Conservation (phyloP, 495 filamentous ascomycete species). For the Podospora tetraspora region DNA sequence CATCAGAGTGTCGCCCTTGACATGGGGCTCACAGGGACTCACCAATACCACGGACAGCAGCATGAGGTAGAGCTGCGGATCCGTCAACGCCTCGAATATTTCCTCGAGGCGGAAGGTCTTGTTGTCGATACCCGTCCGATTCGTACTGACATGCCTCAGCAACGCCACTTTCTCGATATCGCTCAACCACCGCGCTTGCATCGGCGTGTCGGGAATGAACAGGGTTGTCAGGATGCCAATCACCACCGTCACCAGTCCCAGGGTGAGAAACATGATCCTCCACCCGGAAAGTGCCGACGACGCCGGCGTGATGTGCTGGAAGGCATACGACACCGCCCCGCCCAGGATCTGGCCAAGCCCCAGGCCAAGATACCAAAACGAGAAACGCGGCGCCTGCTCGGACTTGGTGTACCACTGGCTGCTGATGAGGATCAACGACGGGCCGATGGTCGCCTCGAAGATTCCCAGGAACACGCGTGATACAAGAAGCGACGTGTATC, state of each 20-base stretch:
- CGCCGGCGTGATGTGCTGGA: constrained; percentile 48
- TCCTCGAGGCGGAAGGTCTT: constrained; percentile 37
- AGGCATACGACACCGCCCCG: constrained; percentile 55
- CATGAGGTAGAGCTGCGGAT: constrained; percentile 33
- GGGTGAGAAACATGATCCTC: constrained; percentile 57
- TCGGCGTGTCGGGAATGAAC: constrained; percentile 50
- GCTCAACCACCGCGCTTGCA: constrained; percentile 47
- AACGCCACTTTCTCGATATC: constrained; percentile 44
- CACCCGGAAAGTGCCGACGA: constrained; percentile 46
- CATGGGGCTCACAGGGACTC: background rate
- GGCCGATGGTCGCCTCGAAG: constrained; percentile 59
- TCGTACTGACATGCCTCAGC: constrained; percentile 35
- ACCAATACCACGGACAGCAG: constrained; percentile 24
- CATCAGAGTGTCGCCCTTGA: background rate
- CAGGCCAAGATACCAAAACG: constrained; percentile 60
- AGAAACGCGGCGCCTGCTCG: constrained; percentile 56
- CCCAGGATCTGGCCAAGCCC: constrained; percentile 60
- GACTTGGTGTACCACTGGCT: constrained; percentile 58
- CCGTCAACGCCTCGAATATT: constrained; percentile 15
- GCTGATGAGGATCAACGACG: constrained; percentile 51
- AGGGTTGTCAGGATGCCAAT: constrained; percentile 41
- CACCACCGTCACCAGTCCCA: constrained; percentile 51
- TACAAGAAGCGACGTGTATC: constrained; percentile 34
- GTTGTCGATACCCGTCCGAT: constrained; percentile 50
- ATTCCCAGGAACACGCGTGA: constrained; percentile 55